Base-by-base conservation (phyloP, 768 basidiomycete genomes). In the Mycena capillaripes region DNA sequence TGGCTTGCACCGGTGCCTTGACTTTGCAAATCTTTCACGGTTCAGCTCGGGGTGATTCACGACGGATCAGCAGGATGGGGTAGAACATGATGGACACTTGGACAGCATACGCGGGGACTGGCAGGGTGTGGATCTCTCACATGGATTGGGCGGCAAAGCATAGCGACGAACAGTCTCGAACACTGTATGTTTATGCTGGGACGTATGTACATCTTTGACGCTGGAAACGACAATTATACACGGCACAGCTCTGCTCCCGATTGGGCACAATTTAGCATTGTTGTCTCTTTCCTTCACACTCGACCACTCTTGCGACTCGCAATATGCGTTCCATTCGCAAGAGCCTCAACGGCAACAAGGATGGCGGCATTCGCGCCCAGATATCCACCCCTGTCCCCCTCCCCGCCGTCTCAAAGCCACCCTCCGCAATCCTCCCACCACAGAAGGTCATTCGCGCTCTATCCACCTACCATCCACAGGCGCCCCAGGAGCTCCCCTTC, bases 381-480 rank as follows among this genome's bases (percentile, higher is more conserved):
- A 93, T 95, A 46, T 93, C 92, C 40, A 92, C 91, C 0, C 93
- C 93, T 5, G 79, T 90, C 0, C 91, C 91, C 3, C 81, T 93
- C 29, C 92, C 92, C 17, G 75, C 91, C 25, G 84, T 95, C 52
- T 92, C 91, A 60, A 94, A 92, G 77, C 93, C 94, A 7, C 82
- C 90, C 25, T 85, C 90, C 52, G 88, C 93, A 29, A 90, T 94
- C 71, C 82, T 92, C 0, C 96, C 96, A 1, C 97, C 98, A 3
- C 95, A 97, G 83, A 97, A 97, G 81, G 97, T 98, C 80, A 97
- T 99, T 76, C 93, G 95, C 69, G 97, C 97, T 4, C 84, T 93
- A 73, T 82, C 87, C 12, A 77, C 86, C 2, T 91, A 95, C 84
- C 84, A 87, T 56, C 89, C 95, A 3, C 86, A 88, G 69, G 88